Base-by-base conservation (phyloP, 2,329 filamentous ascomycete species). In the Aspergillus hiratsukae region DNA sequence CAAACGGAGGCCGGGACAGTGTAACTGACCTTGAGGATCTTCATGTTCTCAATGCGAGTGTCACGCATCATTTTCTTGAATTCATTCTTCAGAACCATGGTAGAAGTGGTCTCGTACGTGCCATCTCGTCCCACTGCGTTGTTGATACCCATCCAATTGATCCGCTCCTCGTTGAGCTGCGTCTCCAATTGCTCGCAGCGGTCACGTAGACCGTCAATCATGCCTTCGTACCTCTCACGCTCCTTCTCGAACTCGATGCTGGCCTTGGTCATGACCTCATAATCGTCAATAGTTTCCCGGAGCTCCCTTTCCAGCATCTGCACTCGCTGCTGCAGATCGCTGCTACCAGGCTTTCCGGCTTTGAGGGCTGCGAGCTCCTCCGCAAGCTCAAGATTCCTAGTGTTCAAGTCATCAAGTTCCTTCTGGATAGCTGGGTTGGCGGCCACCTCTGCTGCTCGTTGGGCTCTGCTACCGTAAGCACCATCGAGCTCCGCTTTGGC, bases 401-500 rank as follows among this genome's bases (percentile, higher is more conserved):
- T 75, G 27, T 73, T 78, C 41, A 86, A 74, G 8, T 78, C 78
- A 57, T 86, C 83, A 25, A 87, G 77, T 66, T 87, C 83, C 54
- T 79, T 81, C 65, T 84, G 82, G 46, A 86, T 78, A 23, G 77
- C 78, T 3, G 81, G 82, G 51, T 84, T 83, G 49, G 78, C 76
- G 9, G 83, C 83, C 10, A 82, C 82, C 68, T 87, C 85, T n/a
- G 85, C 86, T 11, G 86, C 85, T 31, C 87, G 83, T 69, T 89
- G 80, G 9, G 85, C 82, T 52, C 87, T 80, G n/a, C 81, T 83
- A 43, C 94, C 94, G 69, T 97, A 97, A 69, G 96, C 95, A 60
- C 91, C 91, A 66, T 96, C 94, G 27, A 97, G 89, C 72, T 97
- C 93, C 53, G 92, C 90, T 68, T 86, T 85, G 27, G 89, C 91